Base-by-base conservation (phyloP, 441 rosid species). In the Geranium incanum region DNA sequence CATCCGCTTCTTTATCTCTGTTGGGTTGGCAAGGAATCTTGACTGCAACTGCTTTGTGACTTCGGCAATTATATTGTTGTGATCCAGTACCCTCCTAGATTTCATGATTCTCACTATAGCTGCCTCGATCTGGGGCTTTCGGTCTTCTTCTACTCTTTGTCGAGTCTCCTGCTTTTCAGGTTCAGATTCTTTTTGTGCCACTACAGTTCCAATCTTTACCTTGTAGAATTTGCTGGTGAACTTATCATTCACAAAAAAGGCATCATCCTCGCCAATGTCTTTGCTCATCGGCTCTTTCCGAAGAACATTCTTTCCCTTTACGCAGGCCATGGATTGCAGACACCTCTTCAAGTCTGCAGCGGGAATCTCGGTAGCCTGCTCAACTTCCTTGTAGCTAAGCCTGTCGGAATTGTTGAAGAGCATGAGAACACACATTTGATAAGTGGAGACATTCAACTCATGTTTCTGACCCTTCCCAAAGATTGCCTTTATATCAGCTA, bases 71-170 rank as follows among this genome's bases (percentile, higher is more conserved):
- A 28, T 28, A 28, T 28, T 28, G 33, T 28, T 28, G 33, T 28
- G 33, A 28, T 28, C 33, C 33, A 28, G 33, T 28, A 28, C 33
- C 33, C 33, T 28, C 33, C 33, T 28, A 28, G 33, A 28, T 28
- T 28, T 28, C 33, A 28, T 28, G 33, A 28, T 41, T 41, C 48
- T 41, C 48, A 41, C 48, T n/a, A 91, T 78, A 23, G 98, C 98
- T 13, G 98, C 98, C 86, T 94, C 97, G 21, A 94, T 94, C 86
- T 91, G 96, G 3, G 96, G 96, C 82, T 91, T 91, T 83, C 98
- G 87, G 74, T 91, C 98, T 80, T 91, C 97, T 80, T 94, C 97
- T 73, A 94, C 98, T 76, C 98, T 88, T 76, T 90, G 96, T 57
- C 98, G 81, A 28, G 98, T 93, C 84, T 93, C 98, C 81, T 86